Evolutionary conservation across 176 grass and related monocot genomes (phyloP).

Genomic region (Cenchrus americanus): DNA sequence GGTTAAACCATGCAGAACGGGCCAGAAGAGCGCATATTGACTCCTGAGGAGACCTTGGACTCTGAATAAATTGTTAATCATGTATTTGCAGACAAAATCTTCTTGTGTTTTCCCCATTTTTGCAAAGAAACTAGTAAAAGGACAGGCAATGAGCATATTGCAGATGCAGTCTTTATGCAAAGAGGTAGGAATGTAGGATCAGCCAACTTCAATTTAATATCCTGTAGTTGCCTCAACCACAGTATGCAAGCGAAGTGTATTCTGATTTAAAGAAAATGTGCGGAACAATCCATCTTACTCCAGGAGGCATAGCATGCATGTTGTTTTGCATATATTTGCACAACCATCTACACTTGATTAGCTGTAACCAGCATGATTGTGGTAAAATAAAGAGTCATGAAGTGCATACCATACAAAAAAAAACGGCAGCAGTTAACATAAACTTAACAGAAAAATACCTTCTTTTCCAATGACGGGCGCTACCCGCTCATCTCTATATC

Average conservation of each 20-base stretch:
- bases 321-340: no score
- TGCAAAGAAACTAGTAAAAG: neutral
- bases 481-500: constrained; percentile 84
- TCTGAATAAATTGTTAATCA: neutral
- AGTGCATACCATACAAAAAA: neutral
- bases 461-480: constrained; percentile 70
- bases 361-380: no score
- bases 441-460: constrained; percentile 45
- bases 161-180: neutral
- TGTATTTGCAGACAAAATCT: neutral
- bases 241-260: neutral
- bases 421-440: neutral
- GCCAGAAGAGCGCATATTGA: neutral
- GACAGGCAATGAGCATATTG: neutral
- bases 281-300: neutral
- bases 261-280: neutral
- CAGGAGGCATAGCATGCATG: no score
- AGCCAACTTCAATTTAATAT: neutral
- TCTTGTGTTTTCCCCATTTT: neutral
- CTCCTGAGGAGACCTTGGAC: neutral
- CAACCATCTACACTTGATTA: no score
- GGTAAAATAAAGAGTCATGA: no score
- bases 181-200: constrained; percentile 9
- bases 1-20: neutral
- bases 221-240: neutral